Percentiles rank a stretch among this genome's conserved stretches.
phyloP scores from a whole-genome alignment of 192 early-diverging fungal species.

The Podila horticola region DNA sequence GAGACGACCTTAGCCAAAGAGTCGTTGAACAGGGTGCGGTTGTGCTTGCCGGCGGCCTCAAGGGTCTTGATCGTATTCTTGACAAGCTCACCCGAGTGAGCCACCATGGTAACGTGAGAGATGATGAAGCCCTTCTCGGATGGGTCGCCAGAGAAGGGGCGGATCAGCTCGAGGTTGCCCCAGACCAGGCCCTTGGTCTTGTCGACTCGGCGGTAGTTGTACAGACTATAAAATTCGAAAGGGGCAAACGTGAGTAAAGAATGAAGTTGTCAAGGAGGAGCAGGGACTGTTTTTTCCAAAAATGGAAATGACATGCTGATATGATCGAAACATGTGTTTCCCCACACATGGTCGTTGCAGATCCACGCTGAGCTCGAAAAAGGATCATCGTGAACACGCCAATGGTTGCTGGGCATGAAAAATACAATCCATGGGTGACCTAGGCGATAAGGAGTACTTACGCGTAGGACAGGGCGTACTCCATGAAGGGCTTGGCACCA shows the following conservation, averaged over 20 bases:
- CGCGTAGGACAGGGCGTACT: conserved; percentile 76
- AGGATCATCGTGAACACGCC: too few relatives aligned
- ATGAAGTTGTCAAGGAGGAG: too few relatives aligned
- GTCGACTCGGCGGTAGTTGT: conserved; percentile 86
- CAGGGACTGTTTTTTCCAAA: too few relatives aligned
- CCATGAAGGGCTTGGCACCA: conserved; percentile 80
- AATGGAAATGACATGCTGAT: too few relatives aligned
- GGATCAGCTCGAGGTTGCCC: conserved; percentile 82
- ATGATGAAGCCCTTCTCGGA: conserved; percentile 87
- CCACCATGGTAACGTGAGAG: conserved; percentile 90
- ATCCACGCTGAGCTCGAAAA: too few relatives aligned
- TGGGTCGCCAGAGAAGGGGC: conserved; percentile 78
- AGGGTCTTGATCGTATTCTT: conserved; percentile 69
- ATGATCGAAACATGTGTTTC: too few relatives aligned
- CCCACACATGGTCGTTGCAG: too few relatives aligned
- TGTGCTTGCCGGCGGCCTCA: conserved; percentile 54
- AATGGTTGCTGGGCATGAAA: too few relatives aligned
- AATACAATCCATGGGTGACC: too few relatives aligned
- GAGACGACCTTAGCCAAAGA: conserved; percentile 64
- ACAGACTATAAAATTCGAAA: conserved; percentile 61
- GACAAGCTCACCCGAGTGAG: conserved; percentile 75
- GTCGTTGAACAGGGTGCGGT: conserved; percentile 72
- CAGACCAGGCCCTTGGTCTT: conserved; percentile 59
- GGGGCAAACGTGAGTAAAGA: too few relatives aligned
- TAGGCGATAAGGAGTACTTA: conserved; percentile 19